Evolutionary conservation across 1,139 yeast genomes (phyloP), one percentile per base, ranked within the genome.

Genomic region (Geotrichum armillariae): DNA sequence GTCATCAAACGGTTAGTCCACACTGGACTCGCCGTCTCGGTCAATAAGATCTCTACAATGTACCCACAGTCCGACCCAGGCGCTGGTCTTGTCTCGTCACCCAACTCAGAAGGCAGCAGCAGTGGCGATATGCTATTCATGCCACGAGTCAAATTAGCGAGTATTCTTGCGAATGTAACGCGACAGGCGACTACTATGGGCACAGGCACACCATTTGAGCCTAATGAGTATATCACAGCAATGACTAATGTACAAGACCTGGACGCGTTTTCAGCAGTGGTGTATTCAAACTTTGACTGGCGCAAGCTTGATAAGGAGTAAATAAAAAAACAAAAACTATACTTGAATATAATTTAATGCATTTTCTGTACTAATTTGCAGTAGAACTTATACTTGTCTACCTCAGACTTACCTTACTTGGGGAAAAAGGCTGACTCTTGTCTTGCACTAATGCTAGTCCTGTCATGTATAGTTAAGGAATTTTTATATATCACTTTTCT

Each of bases 211-310:
- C 75, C 76, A 23, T 72, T 76, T 51, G 77, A 75, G 33, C 73
- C 73, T 35, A 77, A 78, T 56, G 79, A 75, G 49, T 78, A 77
- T 47, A 66, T 77, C 14, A 67, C 66, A 12, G 71, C 69, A 8
- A 73, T 77, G 72, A 72, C 72, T 49, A 66, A 66, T 49, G 72
- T 80, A 31, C 82, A 80, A 22, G 90, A 82, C 55, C 76, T 91
- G 55, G 95, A 88, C 59, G 96, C 90, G 54, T 78, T 91, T 60
- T 83, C 95, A 68, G 97, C 97, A 4, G 78, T 90, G 60, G 93
- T 91, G 8, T 91, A 91, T 66, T 85, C 96, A 31, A 89, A 89
- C 64, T 88, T 86, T 67, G 86, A 82, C 42, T 61, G 65, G 65
- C 41, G 58, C 27, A 53, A 43, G 37, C 42, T 58, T 23, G 56